These are phyloP conservation scores for Penicillium oxalicum DNA, from an alignment of 2,329 filamentous ascomycete species.

Conservation along the genomic window DNA sequence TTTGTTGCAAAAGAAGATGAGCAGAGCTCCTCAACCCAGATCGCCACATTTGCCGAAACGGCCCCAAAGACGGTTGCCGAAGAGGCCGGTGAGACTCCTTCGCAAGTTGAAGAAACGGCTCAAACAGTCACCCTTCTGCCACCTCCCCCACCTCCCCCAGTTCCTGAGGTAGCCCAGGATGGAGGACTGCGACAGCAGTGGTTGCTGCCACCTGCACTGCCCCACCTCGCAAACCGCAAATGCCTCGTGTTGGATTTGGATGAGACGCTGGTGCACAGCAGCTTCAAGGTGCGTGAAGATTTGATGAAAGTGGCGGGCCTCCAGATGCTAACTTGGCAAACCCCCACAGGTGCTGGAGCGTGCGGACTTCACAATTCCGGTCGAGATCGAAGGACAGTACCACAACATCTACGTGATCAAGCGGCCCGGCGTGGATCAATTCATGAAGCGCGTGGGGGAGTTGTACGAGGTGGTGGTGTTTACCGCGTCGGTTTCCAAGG, in stretches of 20 bases:
- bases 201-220: constrained; percentile 73
- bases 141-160: constrained; percentile 48
- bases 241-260: constrained; percentile 93
- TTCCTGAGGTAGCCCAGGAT: constrained; percentile 32
- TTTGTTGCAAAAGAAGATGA: constrained; percentile 19
- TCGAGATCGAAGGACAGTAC: constrained; percentile 97
- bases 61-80: constrained; percentile 14
- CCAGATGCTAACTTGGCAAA: constrained; percentile 11
- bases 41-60: constrained; percentile 49
- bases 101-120: constrained; percentile 38
- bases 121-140: constrained; percentile 47
- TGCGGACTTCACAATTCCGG: constrained; percentile 97
- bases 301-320: constrained; percentile 5
- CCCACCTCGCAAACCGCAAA: constrained; percentile 79
- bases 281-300: constrained; percentile 71
- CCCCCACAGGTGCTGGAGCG: constrained; percentile 77
- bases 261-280: constrained; percentile 95
- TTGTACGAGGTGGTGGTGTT: constrained; percentile 98
- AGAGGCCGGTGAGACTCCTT: constrained; percentile 41
- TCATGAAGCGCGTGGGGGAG: constrained; percentile 97
- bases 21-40: constrained; percentile 57
- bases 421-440: constrained; percentile 94
- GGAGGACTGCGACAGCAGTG: constrained; percentile 58
- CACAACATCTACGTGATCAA: constrained; percentile 99
- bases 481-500: constrained; percentile 96